Base-by-base conservation (phyloP, 306 rosid species). In the Vigna mungo region DNA sequence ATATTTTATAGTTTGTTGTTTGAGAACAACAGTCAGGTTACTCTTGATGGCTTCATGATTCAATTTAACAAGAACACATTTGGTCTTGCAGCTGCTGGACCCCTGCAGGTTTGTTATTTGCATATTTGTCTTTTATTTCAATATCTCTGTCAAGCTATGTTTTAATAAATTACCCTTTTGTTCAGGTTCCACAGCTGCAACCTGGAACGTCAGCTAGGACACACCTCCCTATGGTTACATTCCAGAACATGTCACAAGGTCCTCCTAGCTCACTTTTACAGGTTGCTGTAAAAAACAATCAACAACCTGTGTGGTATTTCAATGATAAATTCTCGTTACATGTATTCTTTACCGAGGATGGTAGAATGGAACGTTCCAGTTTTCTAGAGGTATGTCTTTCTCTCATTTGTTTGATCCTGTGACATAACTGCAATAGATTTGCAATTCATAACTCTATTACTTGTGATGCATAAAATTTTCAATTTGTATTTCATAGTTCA, bases 261-360 rank as follows among this genome's bases (percentile, higher is more conserved):
- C 94, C 96, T 81, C 93, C 96, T 51, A 93, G 88, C 87, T 88
- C 96, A 74, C 82, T 89, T 66, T 82, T 93, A 74, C 94, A 93
- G 88, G 89, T 93, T 71, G 97, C 96, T 54, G 87, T 93, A 52
- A 93, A 88, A 86, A 93, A 93, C 85, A 90, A 36, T 78, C 94
- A 93, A 84, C 96, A 90, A 79, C 96, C 96, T 3, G 98, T 90
- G 51, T 90, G 89, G 97, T 93, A 90, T 87, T 90, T 93, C 73
- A 93, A 62, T 63, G 97, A 93, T 81, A 93, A 89, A 83, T 80
- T 90, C 78, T 32, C 81, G 10, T 61, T 93, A 58, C 91, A 90
- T 62, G 83, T 77, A 58, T 89, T 93, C 77, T 93, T 93, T 71
- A 80, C 90, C 1, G 96, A 93, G 86, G 97, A 93, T 79, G 97